phyloP scores from a whole-genome alignment of 140 eudicot species.

The Flaveria floridana region DNA sequence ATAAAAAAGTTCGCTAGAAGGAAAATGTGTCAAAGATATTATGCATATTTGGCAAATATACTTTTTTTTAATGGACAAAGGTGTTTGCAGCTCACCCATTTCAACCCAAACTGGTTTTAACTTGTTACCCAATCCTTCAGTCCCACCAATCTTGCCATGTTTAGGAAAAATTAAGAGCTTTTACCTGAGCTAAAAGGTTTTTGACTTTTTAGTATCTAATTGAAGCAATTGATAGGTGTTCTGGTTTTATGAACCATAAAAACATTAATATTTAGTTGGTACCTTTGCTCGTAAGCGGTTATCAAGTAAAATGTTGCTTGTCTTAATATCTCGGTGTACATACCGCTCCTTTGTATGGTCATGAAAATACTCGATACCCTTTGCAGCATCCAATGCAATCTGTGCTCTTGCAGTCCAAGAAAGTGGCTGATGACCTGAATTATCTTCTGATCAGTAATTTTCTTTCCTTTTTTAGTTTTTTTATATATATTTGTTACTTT shows the following conservation, averaged over 20 bases:
- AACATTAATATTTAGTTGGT: slow-evolving; percentile 1
- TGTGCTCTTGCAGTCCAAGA: slow-evolving; percentile 87
- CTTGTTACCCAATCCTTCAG: neutral
- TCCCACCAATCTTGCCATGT: neutral
- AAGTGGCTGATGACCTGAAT: slow-evolving; percentile 79
- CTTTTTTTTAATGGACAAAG: neutral
- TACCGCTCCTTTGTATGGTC: slow-evolving; percentile 81
- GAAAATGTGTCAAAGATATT: neutral
- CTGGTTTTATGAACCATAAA: neutral
- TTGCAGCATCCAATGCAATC: slow-evolving; percentile 78
- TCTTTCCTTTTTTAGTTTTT: neutral
- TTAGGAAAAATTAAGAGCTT: neutral
- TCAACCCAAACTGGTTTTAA: neutral
- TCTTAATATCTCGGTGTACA: slow-evolving; percentile 88
- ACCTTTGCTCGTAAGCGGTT: slow-evolving; percentile 81
- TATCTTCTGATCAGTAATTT: slow-evolving; percentile 26
- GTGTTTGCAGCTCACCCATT: neutral
- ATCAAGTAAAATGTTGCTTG: slow-evolving; percentile 76
- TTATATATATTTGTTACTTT: neutral
- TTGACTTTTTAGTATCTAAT: neutral
- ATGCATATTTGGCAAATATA: neutral
- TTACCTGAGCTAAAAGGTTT: neutral
- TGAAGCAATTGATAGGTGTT: slow-evolving; percentile 2
- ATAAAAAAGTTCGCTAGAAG: neutral
- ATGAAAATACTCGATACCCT: slow-evolving; percentile 85